Conservation (phyloP, 768 basidiomycete genomes). For the Mycena polygramma region DNA sequence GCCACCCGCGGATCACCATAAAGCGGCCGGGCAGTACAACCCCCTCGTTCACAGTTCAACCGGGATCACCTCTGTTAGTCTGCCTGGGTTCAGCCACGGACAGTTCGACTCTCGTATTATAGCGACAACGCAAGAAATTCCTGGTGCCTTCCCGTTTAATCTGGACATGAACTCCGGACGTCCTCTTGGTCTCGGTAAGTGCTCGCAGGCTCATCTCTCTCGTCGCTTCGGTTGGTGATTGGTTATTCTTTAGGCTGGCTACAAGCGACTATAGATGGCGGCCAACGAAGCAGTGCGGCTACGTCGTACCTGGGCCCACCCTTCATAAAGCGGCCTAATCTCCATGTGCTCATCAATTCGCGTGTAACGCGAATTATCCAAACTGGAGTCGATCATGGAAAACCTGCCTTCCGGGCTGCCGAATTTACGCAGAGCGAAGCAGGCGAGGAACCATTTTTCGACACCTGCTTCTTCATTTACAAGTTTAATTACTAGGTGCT, state of each 20-base stretch:
- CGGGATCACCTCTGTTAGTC: conserved; percentile 46
- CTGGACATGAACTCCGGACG: conserved; percentile 52
- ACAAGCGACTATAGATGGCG: conserved; percentile 41
- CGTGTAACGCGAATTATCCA: conserved; percentile 38
- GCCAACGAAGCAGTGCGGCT: conserved; percentile 43
- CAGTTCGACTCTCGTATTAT: conserved; percentile 44
- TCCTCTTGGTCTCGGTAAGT: conserved; percentile 50
- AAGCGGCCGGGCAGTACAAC: conserved; percentile 48
- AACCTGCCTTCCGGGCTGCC: conserved; percentile 18
- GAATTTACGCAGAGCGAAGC: conserved; percentile 19
- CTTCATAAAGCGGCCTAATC: conserved; percentile 41
- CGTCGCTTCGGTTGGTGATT: not conserved
- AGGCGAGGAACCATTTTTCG: not conserved
- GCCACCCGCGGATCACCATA: conserved; percentile 47
- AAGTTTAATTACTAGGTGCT: conserved; percentile 7
- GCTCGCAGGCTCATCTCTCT: not conserved
- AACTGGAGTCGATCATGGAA: conserved; percentile 4
- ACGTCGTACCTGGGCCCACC: conserved; percentile 44
- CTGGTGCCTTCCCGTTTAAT: conserved; percentile 52
- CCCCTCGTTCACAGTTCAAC: conserved; percentile 45
- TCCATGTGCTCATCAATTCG: conserved; percentile 43
- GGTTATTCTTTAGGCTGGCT: conserved; percentile 37
- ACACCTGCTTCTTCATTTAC: not conserved
- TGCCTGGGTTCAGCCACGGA: conserved; percentile 42
- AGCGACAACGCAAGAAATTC: conserved; percentile 42